Evolutionary conservation across 129 eudicot genomes (phyloP).

Genomic region (Glebionis coronaria): DNA sequence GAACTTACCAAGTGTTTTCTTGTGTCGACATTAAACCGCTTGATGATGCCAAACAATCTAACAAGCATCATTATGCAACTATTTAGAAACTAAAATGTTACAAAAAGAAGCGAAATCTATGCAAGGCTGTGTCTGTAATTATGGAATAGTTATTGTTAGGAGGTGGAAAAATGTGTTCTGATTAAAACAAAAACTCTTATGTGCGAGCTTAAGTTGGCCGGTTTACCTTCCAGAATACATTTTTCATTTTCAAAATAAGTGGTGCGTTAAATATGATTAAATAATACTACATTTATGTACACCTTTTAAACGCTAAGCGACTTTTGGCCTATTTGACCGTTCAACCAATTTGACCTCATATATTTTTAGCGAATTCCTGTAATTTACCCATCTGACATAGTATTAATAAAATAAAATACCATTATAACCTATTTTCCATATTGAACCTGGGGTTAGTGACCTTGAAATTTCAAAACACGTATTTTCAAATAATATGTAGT

Average conservation of each 20-base stretch:
- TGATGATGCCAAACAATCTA: constrained; percentile 76
- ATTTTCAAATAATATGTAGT: constrained; percentile 4
- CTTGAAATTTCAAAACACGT: neutral
- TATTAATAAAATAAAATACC: neutral
- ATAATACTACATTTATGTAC: neutral
- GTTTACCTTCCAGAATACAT: neutral
- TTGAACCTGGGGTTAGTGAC: neutral
- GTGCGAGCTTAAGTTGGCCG: too few species aligned
- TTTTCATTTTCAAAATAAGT: neutral
- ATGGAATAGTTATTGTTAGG: too few species aligned
- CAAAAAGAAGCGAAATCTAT: too few species aligned
- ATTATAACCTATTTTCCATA: neutral
- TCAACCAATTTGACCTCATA: neutral
- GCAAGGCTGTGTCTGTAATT: too few species aligned
- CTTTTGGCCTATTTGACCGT: neutral
- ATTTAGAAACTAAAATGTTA: neutral
- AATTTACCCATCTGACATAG: neutral
- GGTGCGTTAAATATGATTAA: neutral
- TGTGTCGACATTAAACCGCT: constrained; percentile 54
- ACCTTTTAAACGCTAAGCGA: neutral
- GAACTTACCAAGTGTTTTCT: constrained; percentile 72
- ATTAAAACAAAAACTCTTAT: too few species aligned
- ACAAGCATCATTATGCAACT: neutral
- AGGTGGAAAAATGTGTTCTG: too few species aligned
- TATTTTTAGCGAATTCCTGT: neutral